Evolutionary conservation across 768 basidiomycete genomes (phyloP).

Genomic region (Tylopilus felleus): DNA sequence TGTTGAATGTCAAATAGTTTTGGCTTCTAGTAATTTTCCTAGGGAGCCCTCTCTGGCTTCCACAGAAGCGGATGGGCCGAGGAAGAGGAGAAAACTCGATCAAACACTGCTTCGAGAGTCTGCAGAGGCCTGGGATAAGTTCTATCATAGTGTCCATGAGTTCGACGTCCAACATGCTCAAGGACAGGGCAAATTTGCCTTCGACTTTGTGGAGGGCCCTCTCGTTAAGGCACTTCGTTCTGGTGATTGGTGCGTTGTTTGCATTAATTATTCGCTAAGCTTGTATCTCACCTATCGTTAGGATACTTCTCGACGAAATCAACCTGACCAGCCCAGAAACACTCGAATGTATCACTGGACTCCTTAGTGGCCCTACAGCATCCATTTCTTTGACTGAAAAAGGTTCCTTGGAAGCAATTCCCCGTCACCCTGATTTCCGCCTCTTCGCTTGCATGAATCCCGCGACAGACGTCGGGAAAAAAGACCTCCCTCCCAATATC

Average conservation of each 20-base stretch:
- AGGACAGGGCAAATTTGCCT: slow-evolving; percentile 86
- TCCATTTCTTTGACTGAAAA: slow-evolving; percentile 94
- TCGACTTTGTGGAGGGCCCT: slow-evolving; percentile 94
- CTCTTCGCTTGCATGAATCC: slow-evolving; percentile 99
- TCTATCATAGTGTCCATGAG: slow-evolving; percentile 63
- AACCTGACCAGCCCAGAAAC: slow-evolving; percentile 95
- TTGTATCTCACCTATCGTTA: slow-evolving; percentile 29
- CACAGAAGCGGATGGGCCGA: slow-evolving; percentile 44
- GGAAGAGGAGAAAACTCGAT: slow-evolving; percentile 70
- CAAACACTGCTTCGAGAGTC: slow-evolving; percentile 40
- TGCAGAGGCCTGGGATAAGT: slow-evolving; percentile 59
- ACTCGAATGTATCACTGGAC: slow-evolving; percentile 84
- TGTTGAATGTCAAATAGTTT: not conserved
- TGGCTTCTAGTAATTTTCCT: not conserved
- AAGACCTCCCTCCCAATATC: slow-evolving; percentile 89
- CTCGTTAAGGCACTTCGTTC: slow-evolving; percentile 83
- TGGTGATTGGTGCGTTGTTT: slow-evolving; percentile 78
- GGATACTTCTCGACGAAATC: slow-evolving; percentile 94
- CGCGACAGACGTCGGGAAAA: slow-evolving; percentile 97
- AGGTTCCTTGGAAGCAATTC: slow-evolving; percentile 84
- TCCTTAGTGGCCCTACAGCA: slow-evolving; percentile 79
- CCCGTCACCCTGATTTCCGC: slow-evolving; percentile 92
- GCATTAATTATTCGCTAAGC: not conserved
- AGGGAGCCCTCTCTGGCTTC: slow-evolving; percentile 27
- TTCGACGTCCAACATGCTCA: slow-evolving; percentile 91